A percentile compares a stretch with the other conserved stretches of the same genome.
phyloP scores from a whole-genome alignment of 352 stramenopile species.

The Phytophthora meadii region DNA sequence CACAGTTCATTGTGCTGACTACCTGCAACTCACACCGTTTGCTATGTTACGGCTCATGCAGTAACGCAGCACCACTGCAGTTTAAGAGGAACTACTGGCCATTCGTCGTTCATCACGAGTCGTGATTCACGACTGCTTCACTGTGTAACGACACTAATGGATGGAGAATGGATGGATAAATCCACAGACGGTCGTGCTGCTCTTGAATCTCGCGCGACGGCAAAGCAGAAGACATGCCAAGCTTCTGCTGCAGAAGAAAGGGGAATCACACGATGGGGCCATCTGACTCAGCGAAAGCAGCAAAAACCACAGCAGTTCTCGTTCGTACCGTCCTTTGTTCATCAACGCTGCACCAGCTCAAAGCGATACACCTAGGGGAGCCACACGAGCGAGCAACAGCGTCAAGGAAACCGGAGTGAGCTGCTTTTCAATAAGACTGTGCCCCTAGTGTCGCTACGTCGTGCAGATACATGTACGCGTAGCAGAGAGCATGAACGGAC shows the following conservation, averaged over 20 bases:
- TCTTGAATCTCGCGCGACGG: neutral
- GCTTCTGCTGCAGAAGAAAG: conserved; percentile 10
- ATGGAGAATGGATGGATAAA: conserved; percentile 18
- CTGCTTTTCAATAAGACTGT: conserved; percentile 20
- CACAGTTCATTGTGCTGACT: conserved; percentile 18
- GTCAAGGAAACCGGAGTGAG: conserved; percentile 1
- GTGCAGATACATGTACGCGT: conserved; percentile 2
- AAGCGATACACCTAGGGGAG: conserved; percentile 11
- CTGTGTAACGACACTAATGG: conserved; percentile 11
- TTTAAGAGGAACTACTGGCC: too few species aligned
- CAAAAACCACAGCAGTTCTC: conserved; percentile 5
- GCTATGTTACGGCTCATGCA: too few species aligned
- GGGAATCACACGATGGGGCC: conserved; percentile 17
- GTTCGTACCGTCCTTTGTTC: too few species aligned
- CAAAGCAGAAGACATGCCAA: neutral
- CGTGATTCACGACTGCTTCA: neutral
- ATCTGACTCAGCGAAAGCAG: conserved; percentile 24
- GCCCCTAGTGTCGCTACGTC: conserved; percentile 16
- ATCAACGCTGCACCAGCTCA: too few species aligned
- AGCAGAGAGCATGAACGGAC: conserved; percentile 5
- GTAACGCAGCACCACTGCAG: conserved; percentile 8
- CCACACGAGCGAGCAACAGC: conserved; percentile 4
- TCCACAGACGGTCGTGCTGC: neutral
- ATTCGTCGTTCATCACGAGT: neutral
- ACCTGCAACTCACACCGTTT: neutral